phyloP scores from a whole-genome alignment of 345 rosid genomes.

The Leavenworthia alabamica region DNA sequence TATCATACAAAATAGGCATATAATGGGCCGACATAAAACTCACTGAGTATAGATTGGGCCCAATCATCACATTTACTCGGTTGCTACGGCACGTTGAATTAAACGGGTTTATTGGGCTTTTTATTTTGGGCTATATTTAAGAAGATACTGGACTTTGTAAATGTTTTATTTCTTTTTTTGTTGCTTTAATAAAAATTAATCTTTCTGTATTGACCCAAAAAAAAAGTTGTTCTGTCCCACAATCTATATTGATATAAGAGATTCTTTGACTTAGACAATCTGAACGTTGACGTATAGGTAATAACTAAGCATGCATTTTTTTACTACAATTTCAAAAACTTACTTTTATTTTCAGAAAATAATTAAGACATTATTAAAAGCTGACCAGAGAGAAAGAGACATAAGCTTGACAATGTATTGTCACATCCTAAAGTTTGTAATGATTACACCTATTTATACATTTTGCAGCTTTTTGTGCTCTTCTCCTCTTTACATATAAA shows the following conservation, averaged over 20 bases:
- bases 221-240: constrained; percentile 27
- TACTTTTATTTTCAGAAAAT: neutral
- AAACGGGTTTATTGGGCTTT: neutral
- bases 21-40: neutral
- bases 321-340: neutral
- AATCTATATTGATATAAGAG: constrained; percentile 31
- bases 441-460: constrained; percentile 39
- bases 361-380: constrained; percentile 1
- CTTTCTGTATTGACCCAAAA: neutral
- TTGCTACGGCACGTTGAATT: too few species aligned
- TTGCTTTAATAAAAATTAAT: neutral
- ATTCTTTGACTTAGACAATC: constrained; percentile 24
- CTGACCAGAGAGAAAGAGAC: constrained; percentile 27
- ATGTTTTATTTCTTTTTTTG: neutral
- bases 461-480: constrained; percentile 20
- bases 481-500: constrained; percentile 19
- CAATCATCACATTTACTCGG: too few species aligned
- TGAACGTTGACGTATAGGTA: constrained; percentile 9
- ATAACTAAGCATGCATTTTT: constrained; percentile 15
- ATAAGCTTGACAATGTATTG: constrained; percentile 39
- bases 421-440: constrained; percentile 52
- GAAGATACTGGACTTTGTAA: neutral
- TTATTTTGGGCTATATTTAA: neutral
- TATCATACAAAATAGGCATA: neutral
- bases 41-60: too few species aligned